Conservation (phyloP, 202 grass and related monocot genomes). For the Digitaria exilis region DNA sequence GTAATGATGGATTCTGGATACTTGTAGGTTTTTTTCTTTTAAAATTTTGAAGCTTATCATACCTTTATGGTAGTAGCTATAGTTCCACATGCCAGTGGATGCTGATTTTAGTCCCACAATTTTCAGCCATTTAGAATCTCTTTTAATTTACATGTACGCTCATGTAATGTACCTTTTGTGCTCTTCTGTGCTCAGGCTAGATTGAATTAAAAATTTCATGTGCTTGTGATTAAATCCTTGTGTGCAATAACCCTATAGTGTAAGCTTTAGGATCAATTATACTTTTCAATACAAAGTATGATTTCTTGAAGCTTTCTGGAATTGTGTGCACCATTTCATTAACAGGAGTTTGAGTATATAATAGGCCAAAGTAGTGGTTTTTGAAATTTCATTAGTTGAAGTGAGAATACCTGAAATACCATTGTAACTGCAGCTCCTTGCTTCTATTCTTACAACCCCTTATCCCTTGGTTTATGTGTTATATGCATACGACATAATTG, state of each 20-base stretch:
- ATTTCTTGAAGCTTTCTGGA: slow-evolving; percentile 4
- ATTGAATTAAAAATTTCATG: not conserved
- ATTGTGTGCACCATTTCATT: not conserved
- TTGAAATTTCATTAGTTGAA: slow-evolving; percentile 8
- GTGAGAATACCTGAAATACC: slow-evolving; percentile 19
- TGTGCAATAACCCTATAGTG: not conserved
- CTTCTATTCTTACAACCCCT: slow-evolving; percentile 8
- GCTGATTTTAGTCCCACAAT: slow-evolving; percentile 10
- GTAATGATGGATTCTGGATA: not conserved
- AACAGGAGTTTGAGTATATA: slow-evolving; percentile 26
- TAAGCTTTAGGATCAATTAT: slow-evolving; percentile 33
- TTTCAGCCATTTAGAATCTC: slow-evolving; percentile 11
- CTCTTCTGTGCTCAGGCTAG: not conserved
- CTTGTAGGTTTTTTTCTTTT: not conserved
- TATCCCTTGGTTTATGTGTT: slow-evolving; percentile 21
- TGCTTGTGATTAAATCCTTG: slow-evolving; percentile 29
- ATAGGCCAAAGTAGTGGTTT: not conserved
- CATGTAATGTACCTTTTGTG: slow-evolving; percentile 16
- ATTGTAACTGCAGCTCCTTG: not conserved
- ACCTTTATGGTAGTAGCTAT: slow-evolving; percentile 12
- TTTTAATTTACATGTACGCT: slow-evolving; percentile 22
- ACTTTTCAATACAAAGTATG: slow-evolving; percentile 16
- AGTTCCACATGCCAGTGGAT: slow-evolving; percentile 8
- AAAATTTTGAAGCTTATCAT: slow-evolving; percentile 12
- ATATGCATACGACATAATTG: not conserved